A percentile compares a stretch with the other conserved stretches of the same genome.
phyloP scores from a whole-genome alignment of 352 stramenopile species.

The Phytophthora litchii region DNA sequence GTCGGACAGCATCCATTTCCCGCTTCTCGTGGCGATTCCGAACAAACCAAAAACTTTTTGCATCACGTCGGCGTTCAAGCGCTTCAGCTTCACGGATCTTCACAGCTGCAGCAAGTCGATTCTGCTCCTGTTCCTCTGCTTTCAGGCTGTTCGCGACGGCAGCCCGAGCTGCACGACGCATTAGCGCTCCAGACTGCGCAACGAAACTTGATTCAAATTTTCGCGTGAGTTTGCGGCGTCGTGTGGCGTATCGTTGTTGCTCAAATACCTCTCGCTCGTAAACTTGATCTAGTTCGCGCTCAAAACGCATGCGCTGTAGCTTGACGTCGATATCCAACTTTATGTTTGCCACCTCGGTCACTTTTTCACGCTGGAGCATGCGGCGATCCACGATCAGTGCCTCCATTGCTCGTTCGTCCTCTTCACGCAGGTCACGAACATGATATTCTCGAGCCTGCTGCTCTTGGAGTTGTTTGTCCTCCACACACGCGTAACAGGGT shows the following conservation, averaged over 20 bases:
- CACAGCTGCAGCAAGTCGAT: conserved; percentile 30
- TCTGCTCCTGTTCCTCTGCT: conserved; percentile 40
- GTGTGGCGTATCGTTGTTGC: conserved; percentile 49
- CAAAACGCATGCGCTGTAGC: conserved; percentile 67
- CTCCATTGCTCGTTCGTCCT: conserved; percentile 66
- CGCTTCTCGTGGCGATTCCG: conserved; percentile 57
- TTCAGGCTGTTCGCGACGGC: conserved; percentile 41
- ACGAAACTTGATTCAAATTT: conserved; percentile 62
- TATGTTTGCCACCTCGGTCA: conserved; percentile 56
- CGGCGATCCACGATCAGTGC: conserved; percentile 71
- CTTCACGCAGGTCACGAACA: conserved; percentile 68
- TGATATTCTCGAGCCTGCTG: conserved; percentile 45
- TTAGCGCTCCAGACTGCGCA: conserved; percentile 65
- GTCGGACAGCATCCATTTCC: conserved; percentile 29
- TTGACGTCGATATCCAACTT: conserved; percentile 76
- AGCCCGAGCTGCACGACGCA: conserved; percentile 61
- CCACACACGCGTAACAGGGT: conserved; percentile 31
- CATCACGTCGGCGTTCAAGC: conserved; percentile 48
- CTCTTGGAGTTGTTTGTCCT: conserved; percentile 49
- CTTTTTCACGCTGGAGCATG: conserved; percentile 68
- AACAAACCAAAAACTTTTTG: conserved; percentile 76
- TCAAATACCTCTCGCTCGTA: conserved; percentile 49
- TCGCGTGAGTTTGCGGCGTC: conserved; percentile 47
- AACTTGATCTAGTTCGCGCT: conserved; percentile 55
- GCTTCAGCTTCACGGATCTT: conserved; percentile 45